Evolutionary conservation across 78 protist genomes (phyloP), one percentile per base, ranked within the genome.

Genomic region (Chrysochromulina tobinii): DNA sequence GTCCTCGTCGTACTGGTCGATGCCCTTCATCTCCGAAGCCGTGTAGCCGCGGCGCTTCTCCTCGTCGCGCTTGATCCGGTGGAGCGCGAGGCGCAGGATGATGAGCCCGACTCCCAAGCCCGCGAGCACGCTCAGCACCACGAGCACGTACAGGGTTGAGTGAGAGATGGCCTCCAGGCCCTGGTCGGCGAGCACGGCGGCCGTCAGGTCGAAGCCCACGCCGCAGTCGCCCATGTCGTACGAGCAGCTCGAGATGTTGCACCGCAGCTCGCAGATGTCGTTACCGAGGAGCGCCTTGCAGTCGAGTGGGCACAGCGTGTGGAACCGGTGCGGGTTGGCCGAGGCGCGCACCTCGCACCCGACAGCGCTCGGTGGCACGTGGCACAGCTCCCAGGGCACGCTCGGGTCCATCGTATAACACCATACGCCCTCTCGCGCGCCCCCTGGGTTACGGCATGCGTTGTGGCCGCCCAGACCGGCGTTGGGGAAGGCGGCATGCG

Each of bases 391-490:
- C 48, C 51, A 67, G 18, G 67, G 81, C 21, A 59, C 69, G 18
- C 21, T 14, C 18, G 68, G 23, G 3, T 9, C 55, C 38, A 64
- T 53, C 4, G 83, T 38, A 64, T 59, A 87, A 67, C 90, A 87
- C 75, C 90, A 58, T 1, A 48, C 55, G n/a, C 58, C 53, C 11
- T 1, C 51, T 0, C 68, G 61, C 58, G 38, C 83, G 48, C 68
- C 66, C 27, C 21, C 50, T 0, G 90, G 90, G 61, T 87, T 87
- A 1, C 90, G 75, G 90, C 90, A 87, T 11, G 2, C 66, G 66
- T 87, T 87, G 90, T 87, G 75, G 27, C 50, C 81, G 64, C 90
- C 90, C 48, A 87, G 61, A 7, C 90, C 90, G 17, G 27, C 38
- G 66, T 21, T 6, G 18, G 87, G 83, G 18, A 15, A 75, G 18